Base-by-base conservation (phyloP, 352 stramenopile genomes). In the Peronospora farinosa region DNA sequence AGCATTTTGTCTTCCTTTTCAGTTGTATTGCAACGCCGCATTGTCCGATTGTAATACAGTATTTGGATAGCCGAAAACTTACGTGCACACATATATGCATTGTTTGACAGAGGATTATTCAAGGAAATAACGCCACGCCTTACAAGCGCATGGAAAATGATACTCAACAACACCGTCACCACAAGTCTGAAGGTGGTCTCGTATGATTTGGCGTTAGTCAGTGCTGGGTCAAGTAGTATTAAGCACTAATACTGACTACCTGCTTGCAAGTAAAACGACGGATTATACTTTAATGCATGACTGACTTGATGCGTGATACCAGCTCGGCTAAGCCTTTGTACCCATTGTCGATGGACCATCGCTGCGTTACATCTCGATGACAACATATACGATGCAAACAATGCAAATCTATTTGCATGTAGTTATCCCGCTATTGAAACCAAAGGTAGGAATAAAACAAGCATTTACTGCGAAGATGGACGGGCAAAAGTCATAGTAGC, bases 41-140 rank as follows among this genome's bases (percentile, higher is more conserved):
- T 56, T 57, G 49, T 52, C 17, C 40, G 33, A 51, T 63, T 51
- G 58, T 62, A 59, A 68, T 68, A 68, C 59, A 67, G n/a, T 37
- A 51, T 63, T 56, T 67, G 19, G 27, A 55, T 60, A 43, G 48
- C 19, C 35, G 54, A 47, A 54, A 23, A 37, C 45, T 57, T 61
- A 55, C 54, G 43, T 54, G 47, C 28, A 12, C 47, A 12, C 28
- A 32, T 32, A 13, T 32, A 16, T 56, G 41, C 5, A 27, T 42
- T 45, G 52, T 42, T 37, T 55, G 40, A 37, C 28, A 67, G 47
- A 60, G 32, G 44, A 45, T 13, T 32, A 32, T 17, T 51, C 27
- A 57, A 49, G 57, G 19, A 47, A 59, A 11, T 15, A 21, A 44
- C 15, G 21, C 7, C 11, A 32, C 45, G 15, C 28, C 44, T 41